phyloP scores from a whole-genome alignment of 129 eudicot genomes.

The Heracleum sosnowskyi region DNA sequence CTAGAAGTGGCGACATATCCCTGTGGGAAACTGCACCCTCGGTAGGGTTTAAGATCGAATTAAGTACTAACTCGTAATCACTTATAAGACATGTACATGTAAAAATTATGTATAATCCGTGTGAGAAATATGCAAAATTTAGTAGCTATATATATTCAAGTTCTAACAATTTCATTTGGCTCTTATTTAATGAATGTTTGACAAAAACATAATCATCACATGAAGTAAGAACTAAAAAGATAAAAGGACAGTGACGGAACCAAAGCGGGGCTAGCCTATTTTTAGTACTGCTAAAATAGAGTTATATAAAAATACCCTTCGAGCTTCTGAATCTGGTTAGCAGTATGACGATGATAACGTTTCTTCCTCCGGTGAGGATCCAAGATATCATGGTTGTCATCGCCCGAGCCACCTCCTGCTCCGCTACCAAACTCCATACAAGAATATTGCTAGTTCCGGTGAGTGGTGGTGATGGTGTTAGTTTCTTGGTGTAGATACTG shows the following conservation, averaged over 20 bases:
- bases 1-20: too few species aligned
- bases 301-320: slow-evolving; percentile 12
- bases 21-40: not conserved
- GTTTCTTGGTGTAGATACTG: not conserved
- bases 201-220: not conserved
- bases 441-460: not conserved
- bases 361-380: slow-evolving; percentile 6
- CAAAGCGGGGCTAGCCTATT: too few species aligned
- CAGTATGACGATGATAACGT: slow-evolving; percentile 27
- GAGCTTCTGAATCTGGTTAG: slow-evolving; percentile 35
- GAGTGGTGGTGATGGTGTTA: too few species aligned
- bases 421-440: slow-evolving; percentile 7
- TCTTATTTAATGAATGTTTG: too few species aligned
- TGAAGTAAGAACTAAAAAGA: not conserved
- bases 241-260: not conserved
- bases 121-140: too few species aligned
- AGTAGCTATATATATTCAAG: too few species aligned
- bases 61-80: too few species aligned
- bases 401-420: slow-evolving; percentile 13
- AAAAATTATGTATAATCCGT: not conserved
- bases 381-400: slow-evolving; percentile 3
- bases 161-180: too few species aligned
- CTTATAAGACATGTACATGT: not conserved
- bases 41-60: not conserved
- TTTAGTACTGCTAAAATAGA: too few species aligned